A percentile compares a stretch with the other conserved stretches of the same genome.
Conservation (phyloP, 169 alveolate genomes). For the Blepharisma undulans region DNA sequence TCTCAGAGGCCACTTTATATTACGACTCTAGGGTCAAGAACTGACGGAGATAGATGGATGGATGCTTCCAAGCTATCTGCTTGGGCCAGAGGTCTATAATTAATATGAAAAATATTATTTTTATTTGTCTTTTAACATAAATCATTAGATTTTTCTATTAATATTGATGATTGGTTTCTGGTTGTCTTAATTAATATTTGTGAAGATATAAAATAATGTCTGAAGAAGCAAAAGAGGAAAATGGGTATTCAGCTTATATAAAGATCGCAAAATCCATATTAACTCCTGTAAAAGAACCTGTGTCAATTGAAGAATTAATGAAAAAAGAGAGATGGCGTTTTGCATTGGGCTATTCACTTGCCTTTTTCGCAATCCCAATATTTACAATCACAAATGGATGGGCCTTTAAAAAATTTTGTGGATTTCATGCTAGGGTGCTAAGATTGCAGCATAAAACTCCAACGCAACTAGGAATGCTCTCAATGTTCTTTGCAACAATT, state of each 20-base stretch:
- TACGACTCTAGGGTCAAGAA: constrained; percentile 49
- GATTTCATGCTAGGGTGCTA: not conserved
- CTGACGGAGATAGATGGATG: constrained; percentile 61
- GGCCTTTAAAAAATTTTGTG: not conserved
- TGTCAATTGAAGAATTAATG: not conserved
- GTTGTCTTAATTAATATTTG: too few relatives aligned
- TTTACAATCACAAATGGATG: not conserved
- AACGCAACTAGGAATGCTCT: not conserved
- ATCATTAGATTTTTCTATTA: too few relatives aligned
- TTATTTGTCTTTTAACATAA: too few relatives aligned
- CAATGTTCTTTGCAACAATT: not conserved
- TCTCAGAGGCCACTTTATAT: not conserved
- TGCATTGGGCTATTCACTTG: not conserved
- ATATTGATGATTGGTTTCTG: too few relatives aligned
- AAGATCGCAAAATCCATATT: not conserved
- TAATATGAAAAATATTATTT: not conserved
- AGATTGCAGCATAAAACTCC: not conserved
- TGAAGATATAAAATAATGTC: not conserved
- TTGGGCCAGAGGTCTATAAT: constrained; percentile 46
- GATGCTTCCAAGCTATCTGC: constrained; percentile 56
- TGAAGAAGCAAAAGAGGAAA: not conserved
- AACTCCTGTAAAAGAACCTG: not conserved
- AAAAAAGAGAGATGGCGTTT: not conserved
- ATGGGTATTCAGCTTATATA: not conserved
- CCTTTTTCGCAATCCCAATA: not conserved